These are phyloP conservation scores for Neonectria faginata DNA, from an alignment of 2,329 filamentous ascomycete species.

Conservation along the genomic window DNA sequence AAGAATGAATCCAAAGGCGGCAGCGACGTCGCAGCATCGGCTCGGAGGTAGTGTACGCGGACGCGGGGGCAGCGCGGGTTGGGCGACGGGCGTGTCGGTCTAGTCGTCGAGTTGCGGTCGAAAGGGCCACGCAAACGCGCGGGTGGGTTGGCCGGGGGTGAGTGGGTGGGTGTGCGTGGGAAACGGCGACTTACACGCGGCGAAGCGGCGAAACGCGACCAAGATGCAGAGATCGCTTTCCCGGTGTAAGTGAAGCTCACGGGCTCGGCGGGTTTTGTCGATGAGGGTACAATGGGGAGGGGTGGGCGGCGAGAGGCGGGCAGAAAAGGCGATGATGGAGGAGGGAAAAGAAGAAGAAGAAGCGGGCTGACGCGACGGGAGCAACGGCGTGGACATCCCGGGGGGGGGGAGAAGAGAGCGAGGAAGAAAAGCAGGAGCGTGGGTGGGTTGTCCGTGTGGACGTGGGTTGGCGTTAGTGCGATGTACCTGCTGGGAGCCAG, in stretches of 20 bases:
- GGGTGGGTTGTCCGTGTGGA: slow-evolving; percentile 21
- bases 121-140: slow-evolving; percentile 38
- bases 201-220: slow-evolving; percentile 32
- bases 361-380: slow-evolving; percentile 47
- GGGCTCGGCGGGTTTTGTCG: slow-evolving; percentile 13
- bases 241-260: slow-evolving; percentile 10
- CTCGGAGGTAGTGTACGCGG: slow-evolving; percentile 5
- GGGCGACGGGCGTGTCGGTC: neutral
- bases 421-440: slow-evolving; percentile 44
- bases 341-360: slow-evolving; percentile 34
- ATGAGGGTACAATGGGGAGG: slow-evolving; percentile 22
- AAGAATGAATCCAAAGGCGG: slow-evolving; percentile 34
- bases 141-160: slow-evolving; percentile 39
- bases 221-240: slow-evolving; percentile 18
- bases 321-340: slow-evolving; percentile 32
- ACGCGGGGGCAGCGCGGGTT: slow-evolving; percentile 13
- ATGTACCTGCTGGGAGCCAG: slow-evolving; percentile 20
- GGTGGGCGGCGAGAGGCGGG: slow-evolving; percentile 23
- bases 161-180: slow-evolving; percentile 19
- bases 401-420: slow-evolving; percentile 23
- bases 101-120: slow-evolving; percentile 28
- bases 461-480: slow-evolving; percentile 26
- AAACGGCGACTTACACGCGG: slow-evolving; percentile 52
- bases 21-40: slow-evolving; percentile 39
- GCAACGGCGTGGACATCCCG: slow-evolving; percentile 45